Evolutionary conservation across 768 basidiomycete genomes (phyloP).

Genomic region (Psilocybe azurescens): DNA sequence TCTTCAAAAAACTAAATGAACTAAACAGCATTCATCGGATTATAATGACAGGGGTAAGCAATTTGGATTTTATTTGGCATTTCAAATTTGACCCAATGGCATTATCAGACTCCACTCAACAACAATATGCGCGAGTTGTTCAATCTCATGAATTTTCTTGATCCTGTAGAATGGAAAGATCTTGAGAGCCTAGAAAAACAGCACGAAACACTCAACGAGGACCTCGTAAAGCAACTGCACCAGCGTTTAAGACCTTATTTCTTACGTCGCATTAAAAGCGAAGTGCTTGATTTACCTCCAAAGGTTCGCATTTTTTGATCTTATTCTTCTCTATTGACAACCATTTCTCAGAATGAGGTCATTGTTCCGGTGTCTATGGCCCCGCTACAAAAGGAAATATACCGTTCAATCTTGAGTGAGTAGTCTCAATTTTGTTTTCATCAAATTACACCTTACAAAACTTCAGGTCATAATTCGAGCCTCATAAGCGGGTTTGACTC

Average conservation of each 20-base stretch:
- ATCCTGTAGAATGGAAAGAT: constrained; percentile 76
- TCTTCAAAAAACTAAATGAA: constrained; percentile 85
- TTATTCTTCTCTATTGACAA: background rate
- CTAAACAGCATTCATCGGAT: constrained; percentile 80
- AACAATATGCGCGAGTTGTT: constrained; percentile 97
- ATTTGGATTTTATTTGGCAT: background rate
- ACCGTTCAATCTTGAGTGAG: constrained; percentile 82
- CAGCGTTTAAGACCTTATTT: constrained; percentile 85
- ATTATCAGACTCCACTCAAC: constrained; percentile 83
- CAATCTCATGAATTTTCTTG: constrained; percentile 96
- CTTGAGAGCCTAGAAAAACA: constrained; percentile 75
- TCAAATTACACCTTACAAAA: constrained; percentile 11
- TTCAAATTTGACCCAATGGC: background rate
- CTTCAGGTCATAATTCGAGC: constrained; percentile 73
- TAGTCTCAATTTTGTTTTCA: constrained; percentile 16
- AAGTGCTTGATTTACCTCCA: constrained; percentile 89
- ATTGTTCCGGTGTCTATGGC: constrained; percentile 92
- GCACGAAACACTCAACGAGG: constrained; percentile 80
- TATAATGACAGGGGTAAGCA: constrained; percentile 84
- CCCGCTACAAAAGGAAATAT: constrained; percentile 85
- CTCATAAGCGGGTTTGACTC: constrained; percentile 65
- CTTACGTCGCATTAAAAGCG: constrained; percentile 90
- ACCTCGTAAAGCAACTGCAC: constrained; percentile 82
- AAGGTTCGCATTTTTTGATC: constrained; percentile 59
- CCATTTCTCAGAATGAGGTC: constrained; percentile 72